A percentile compares a stretch with the other conserved stretches of the same genome.
Evolutionary conservation across 192 early-diverging fungal genomes (phyloP).

Genomic region (Chytriomyces sp.): DNA sequence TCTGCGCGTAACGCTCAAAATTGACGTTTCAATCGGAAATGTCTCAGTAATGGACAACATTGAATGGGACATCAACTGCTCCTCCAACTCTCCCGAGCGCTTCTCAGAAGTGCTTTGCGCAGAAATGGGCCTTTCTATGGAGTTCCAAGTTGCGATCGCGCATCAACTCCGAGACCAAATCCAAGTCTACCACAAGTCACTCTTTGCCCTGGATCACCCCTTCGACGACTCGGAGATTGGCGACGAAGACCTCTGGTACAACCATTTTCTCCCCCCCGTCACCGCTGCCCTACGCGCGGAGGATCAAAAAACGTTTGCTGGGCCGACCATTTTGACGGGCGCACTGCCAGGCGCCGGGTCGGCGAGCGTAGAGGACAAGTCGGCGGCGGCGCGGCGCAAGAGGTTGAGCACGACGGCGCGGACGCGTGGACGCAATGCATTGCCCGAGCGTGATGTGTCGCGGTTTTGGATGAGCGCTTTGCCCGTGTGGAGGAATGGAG

Average conservation of each 20-base stretch:
- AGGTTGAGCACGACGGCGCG: neutral
- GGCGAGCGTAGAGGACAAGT: constrained; percentile 8
- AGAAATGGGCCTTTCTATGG: constrained; percentile 78
- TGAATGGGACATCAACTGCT: constrained; percentile 88
- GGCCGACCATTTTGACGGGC: constrained; percentile 24
- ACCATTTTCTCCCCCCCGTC: constrained; percentile 67
- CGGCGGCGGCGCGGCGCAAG: neutral
- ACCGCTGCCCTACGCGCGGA: constrained; percentile 12
- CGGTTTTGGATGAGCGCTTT: constrained; percentile 53
- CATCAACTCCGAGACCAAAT: constrained; percentile 95
- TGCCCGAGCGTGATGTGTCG: constrained; percentile 35
- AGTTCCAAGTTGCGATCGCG: constrained; percentile 91
- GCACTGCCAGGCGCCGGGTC: neutral
- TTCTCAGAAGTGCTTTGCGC: constrained; percentile 81
- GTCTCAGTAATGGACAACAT: constrained; percentile 87
- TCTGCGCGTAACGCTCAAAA: constrained; percentile 77
- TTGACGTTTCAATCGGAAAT: constrained; percentile 88
- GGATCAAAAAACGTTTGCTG: constrained; percentile 33
- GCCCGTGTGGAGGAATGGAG: constrained; percentile 51
- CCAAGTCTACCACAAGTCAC: constrained; percentile 78
- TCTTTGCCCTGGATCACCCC: constrained; percentile 78
- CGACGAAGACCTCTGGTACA: constrained; percentile 61
- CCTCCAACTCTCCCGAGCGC: constrained; percentile 77
- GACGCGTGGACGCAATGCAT: neutral
- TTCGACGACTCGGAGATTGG: constrained; percentile 74